These are phyloP conservation scores for Capniomyces stellatus DNA, from an alignment of 371 early-diverging fungal species.

Conservation along the genomic window DNA sequence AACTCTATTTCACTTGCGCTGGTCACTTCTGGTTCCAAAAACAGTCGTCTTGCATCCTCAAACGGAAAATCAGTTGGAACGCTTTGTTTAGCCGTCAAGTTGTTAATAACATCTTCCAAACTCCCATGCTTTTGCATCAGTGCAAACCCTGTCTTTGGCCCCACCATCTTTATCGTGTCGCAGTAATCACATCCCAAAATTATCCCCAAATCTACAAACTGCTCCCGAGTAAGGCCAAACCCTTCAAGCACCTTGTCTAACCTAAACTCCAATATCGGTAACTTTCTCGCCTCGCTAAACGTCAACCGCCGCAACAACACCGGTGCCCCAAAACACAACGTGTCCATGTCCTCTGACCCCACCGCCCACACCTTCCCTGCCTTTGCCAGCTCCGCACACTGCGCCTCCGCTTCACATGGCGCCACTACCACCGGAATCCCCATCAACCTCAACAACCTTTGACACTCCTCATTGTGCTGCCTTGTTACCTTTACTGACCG, in stretches of 20 bases:
- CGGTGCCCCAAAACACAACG: slow-evolving; percentile 89
- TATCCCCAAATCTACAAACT: slow-evolving; percentile 99
- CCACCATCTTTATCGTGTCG: slow-evolving; percentile 90
- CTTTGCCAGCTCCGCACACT: slow-evolving; percentile 87
- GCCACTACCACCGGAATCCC: slow-evolving; percentile 95
- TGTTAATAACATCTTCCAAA: slow-evolving; percentile 73
- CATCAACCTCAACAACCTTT: slow-evolving; percentile 81
- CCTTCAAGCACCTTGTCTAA: slow-evolving; percentile 71
- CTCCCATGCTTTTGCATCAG: slow-evolving; percentile 76
- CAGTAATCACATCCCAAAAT: slow-evolving; percentile 99
- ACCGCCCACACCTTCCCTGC: slow-evolving; percentile 90
- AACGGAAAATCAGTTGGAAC: slow-evolving; percentile 85
- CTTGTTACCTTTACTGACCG: slow-evolving; percentile 88
- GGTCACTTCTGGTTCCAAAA: slow-evolving; percentile 59
- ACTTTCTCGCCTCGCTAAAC: slow-evolving; percentile 79
- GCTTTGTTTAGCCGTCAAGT: slow-evolving; percentile 49
- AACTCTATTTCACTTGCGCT: slow-evolving; percentile 38
- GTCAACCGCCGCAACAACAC: slow-evolving; percentile 91
- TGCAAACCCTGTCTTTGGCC: slow-evolving; percentile 78
- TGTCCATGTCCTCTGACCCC: slow-evolving; percentile 99
- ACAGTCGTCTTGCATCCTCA: slow-evolving; percentile 80
- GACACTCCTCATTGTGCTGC: slow-evolving; percentile 93
- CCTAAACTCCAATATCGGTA: slow-evolving; percentile 85
- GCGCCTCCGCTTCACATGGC: slow-evolving; percentile 99
- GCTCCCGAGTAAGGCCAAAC: slow-evolving; percentile 48